phyloP scores from a whole-genome alignment of 371 early-diverging fungal genomes.

The Syncephalastrum racemosum region DNA sequence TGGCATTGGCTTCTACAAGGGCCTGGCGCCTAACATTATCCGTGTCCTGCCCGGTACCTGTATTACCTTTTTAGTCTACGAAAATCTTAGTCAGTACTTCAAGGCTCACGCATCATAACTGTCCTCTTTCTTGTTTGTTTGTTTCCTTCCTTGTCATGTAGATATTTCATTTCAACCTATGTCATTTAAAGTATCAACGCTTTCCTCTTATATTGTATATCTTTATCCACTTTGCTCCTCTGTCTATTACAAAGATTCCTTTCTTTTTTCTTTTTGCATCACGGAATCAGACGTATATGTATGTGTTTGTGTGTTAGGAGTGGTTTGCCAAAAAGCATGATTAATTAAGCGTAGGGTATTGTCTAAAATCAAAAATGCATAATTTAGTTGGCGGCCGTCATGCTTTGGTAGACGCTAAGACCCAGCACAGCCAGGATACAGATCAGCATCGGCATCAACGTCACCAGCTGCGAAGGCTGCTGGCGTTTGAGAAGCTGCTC shows the following conservation, averaged over 20 bases:
- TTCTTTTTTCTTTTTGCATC: slow-evolving; percentile 5
- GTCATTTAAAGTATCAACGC: too few species aligned
- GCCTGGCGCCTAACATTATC: slow-evolving; percentile 84
- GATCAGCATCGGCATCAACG: slow-evolving; percentile 28
- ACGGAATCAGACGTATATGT: not conserved
- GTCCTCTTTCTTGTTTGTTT: not conserved
- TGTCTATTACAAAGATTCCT: not conserved
- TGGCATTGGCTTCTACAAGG: slow-evolving; percentile 91
- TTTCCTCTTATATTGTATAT: too few species aligned
- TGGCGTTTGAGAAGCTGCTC: not conserved
- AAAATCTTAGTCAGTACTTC: slow-evolving; percentile 75
- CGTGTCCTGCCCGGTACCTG: slow-evolving; percentile 95
- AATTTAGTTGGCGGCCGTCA: not conserved
- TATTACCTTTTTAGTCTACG: slow-evolving; percentile 95
- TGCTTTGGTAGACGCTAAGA: slow-evolving; percentile 17
- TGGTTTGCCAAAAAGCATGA: not conserved
- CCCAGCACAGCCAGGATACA: slow-evolving; percentile 32
- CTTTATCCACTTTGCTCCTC: too few species aligned
- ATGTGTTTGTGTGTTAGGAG: not conserved
- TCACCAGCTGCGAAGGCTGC: not conserved
- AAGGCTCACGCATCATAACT: slow-evolving; percentile 51
- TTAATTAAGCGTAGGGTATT: not conserved
- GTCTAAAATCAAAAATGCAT: not conserved
- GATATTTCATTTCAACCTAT: too few species aligned
- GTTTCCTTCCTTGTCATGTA: too few species aligned